A percentile compares a stretch with the other conserved stretches of the same genome.
Conservation (phyloP, 805 yeast species). For the Yamadazyma tumulicola region DNA sequence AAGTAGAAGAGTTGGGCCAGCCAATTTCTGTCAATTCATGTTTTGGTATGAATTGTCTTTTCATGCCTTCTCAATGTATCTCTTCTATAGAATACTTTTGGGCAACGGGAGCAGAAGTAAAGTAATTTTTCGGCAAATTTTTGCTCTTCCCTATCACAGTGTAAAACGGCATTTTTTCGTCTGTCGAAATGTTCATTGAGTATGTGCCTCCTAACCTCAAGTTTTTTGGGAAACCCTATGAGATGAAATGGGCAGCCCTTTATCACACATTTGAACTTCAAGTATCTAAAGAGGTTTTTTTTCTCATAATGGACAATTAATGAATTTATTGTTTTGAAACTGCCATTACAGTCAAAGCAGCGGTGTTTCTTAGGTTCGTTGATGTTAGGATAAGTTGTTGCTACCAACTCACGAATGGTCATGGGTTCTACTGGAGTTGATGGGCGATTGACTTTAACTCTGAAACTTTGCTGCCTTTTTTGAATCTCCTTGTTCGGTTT, state of each 20-base stretch:
- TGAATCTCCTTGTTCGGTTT: too few relatives aligned
- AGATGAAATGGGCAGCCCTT: constrained; percentile 26
- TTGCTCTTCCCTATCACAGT: background rate
- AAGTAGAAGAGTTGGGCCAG: too few relatives aligned
- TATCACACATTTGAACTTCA: constrained; percentile 24
- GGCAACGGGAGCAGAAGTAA: constrained; percentile 11
- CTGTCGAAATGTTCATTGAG: constrained; percentile 21
- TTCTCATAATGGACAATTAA: constrained; percentile 21
- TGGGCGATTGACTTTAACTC: too few relatives aligned
- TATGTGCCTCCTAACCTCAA: constrained; percentile 26
- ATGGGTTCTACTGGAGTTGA: background rate
- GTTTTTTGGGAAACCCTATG: constrained; percentile 28
- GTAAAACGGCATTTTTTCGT: background rate
- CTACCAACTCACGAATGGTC: background rate
- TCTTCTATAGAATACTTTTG: constrained; percentile 11
- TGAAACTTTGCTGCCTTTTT: too few relatives aligned
- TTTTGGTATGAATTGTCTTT: background rate
- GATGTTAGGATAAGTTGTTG: background rate
- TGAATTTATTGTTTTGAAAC: constrained; percentile 7
- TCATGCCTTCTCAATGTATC: constrained; percentile 13
- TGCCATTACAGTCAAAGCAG: constrained; percentile 10
- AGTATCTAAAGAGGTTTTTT: constrained; percentile 12
- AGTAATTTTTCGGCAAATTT: constrained; percentile 6
- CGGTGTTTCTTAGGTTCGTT: background rate
- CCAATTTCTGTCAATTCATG: too few relatives aligned